Base-by-base conservation (phyloP, 2,329 filamentous ascomycete genomes). In the Scedosporium dehoogii region DNA sequence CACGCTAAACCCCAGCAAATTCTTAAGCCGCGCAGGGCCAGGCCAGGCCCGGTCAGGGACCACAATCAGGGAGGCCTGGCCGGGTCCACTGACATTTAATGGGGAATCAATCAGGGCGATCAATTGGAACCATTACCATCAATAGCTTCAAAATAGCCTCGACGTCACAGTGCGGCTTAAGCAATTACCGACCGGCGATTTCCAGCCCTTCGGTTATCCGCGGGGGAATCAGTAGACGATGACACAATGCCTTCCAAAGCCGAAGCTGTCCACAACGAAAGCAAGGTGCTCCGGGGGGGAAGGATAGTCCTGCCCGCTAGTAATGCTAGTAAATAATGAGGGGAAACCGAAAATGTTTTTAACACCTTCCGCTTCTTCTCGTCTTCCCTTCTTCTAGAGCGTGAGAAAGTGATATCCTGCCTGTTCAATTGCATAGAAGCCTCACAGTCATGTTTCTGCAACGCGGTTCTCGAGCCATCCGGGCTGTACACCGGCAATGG, bases 361-460 rank as follows among this genome's bases (percentile, higher is more conserved):
- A 56, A 56, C 23, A 25, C 6, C 16, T 3, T 3, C n/a, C 59
- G 14, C 25, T 60, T 16, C 12, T 16, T 51, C 59, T 56, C n/a
- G 14, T 14, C 25, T 38, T 44, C 51, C 16, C 6, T 55, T 27
- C 51, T 23, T 55, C 21, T 14, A 23, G 12, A 23, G 18, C 18
- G n/a, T 23, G 51, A 55, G 23, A 25, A 21, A 25, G 12, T 6
- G 51, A 55, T 23, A 27, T 55, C 18, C 51, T 23, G 21, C n/a
- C 18, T 16, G 23, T 27, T 27, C 56, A 58, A 58, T 58, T 42
- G 56, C 5, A 41, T 7, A 33, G 33, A 23, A 23, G 53, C 58
- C 67, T 53, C 55, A 33, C 9, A 58, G 55, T 58, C 58, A 87
- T 87, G 84, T 82, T 85, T 73, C 75, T 83, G 63, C 81, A 78